phyloP scores from a whole-genome alignment of 2,329 filamentous ascomycete genomes.

The Xylogone sp. region DNA sequence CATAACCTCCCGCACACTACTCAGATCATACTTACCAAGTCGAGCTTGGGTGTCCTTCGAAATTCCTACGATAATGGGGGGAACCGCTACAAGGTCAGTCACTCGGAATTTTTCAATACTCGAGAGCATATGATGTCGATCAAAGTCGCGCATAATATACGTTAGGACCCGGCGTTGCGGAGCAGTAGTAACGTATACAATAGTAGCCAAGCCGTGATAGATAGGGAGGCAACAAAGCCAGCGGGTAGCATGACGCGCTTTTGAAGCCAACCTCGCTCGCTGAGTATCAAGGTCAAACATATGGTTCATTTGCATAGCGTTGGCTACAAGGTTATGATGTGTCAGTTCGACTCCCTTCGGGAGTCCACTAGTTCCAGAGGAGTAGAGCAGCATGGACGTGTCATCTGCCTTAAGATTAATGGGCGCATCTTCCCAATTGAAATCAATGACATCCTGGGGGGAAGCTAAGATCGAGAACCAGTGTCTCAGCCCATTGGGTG shows the following conservation, averaged over 20 bases:
- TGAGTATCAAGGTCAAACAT: no score
- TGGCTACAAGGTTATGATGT: conserved; percentile 71
- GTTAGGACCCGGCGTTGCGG: conserved; percentile 54
- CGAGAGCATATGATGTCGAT: conserved; percentile 66
- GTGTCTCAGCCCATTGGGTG: neutral
- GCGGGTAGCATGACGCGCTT: neutral
- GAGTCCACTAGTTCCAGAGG: conserved; percentile 75
- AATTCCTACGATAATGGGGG: neutral
- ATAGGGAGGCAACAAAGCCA: conserved; percentile 70
- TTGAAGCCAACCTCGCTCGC: conserved; percentile 14
- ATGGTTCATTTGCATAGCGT: conserved; percentile 52
- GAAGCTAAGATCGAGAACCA: neutral
- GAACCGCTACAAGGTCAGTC: conserved; percentile 32
- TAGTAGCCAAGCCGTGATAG: conserved; percentile 70
- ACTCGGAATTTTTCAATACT: conserved; percentile 65
- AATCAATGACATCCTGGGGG: neutral
- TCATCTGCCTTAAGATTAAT: conserved; percentile 44
- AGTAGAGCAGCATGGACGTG: conserved; percentile 73
- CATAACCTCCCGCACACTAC: conserved; percentile 54
- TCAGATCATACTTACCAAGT: conserved; percentile 65
- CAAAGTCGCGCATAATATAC: conserved; percentile 74
- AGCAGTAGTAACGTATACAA: conserved; percentile 58
- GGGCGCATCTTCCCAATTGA: conserved; percentile 26
- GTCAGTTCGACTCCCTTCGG: conserved; percentile 80
- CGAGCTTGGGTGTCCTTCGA: conserved; percentile 35